Evolutionary conservation across 768 basidiomycete species (phyloP).

Genomic region (Suillus ampliporus): DNA sequence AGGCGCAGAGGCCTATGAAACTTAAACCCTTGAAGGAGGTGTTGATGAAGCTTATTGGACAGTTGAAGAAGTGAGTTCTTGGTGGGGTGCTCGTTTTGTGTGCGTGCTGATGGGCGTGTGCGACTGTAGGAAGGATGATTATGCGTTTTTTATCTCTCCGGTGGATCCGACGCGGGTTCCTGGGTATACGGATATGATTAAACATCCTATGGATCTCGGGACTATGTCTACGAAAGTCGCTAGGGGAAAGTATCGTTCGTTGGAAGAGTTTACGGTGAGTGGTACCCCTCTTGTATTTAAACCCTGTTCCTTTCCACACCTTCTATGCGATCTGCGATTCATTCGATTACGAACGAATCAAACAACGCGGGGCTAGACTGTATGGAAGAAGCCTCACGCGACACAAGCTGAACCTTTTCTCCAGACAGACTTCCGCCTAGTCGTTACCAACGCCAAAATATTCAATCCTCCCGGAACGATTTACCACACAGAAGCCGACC

Average conservation of each 20-base stretch:
- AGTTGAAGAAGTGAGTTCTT: conserved; percentile 72
- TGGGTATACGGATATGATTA: conserved; percentile 71
- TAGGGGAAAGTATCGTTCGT: conserved; percentile 74
- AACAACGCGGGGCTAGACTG: background rate
- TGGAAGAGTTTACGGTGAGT: conserved; percentile 81
- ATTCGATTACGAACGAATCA: too few relatives aligned
- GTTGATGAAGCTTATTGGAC: conserved; percentile 63
- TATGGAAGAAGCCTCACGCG: background rate
- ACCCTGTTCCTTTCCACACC: background rate
- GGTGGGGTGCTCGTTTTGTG: background rate
- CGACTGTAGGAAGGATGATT: conserved; percentile 75
- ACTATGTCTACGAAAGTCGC: conserved; percentile 83
- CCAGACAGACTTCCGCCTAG: conserved; percentile 73
- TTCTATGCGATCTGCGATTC: background rate
- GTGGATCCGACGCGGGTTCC: conserved; percentile 66
- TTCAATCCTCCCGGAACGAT: conserved; percentile 81
- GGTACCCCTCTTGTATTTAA: background rate
- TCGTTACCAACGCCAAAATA: conserved; percentile 72
- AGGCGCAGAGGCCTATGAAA: conserved; percentile 63
- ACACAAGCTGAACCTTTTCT: conserved; percentile 18
- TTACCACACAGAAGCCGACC: conserved; percentile 75
- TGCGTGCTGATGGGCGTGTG: conserved; percentile 14
- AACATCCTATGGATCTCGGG: conserved; percentile 91
- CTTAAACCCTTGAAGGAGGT: conserved; percentile 84
- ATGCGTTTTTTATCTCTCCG: conserved; percentile 79